Percentiles rank a stretch among this genome's conserved stretches.
These are phyloP conservation scores for Clarireedia hainanense DNA, from an alignment of 2,329 filamentous ascomycete genomes.

Conservation along the genomic window DNA sequence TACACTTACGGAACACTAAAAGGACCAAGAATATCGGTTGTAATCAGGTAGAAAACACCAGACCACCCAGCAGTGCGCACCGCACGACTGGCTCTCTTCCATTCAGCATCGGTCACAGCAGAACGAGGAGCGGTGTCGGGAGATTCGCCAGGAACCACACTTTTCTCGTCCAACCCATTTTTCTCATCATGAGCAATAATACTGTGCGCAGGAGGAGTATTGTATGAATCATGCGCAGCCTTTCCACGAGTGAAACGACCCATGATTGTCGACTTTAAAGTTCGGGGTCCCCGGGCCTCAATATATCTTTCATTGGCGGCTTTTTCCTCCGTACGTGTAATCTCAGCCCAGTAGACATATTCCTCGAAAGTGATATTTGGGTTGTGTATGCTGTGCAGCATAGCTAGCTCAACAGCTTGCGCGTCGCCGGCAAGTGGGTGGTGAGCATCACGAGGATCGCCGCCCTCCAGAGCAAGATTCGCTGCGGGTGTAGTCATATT, in stretches of 20 bases:
- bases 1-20: slow-evolving; percentile 14
- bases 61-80: slow-evolving; percentile 18
- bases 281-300: neutral
- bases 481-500: slow-evolving; percentile 15
- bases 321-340: slow-evolving; percentile 28
- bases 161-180: neutral
- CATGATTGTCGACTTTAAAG: neutral
- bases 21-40: slow-evolving; percentile 22
- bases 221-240: neutral
- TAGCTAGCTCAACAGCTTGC: slow-evolving; percentile 13
- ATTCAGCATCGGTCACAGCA: slow-evolving; percentile 15
- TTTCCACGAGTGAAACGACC: neutral
- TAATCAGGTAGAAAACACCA: slow-evolving; percentile 21
- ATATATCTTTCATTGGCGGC: slow-evolving; percentile 8
- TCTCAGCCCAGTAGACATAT: slow-evolving; percentile 29
- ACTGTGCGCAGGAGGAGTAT: neutral
- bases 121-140: neutral
- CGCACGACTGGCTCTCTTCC: slow-evolving; percentile 19
- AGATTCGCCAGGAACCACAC: neutral
- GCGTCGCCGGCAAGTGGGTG: slow-evolving; percentile 8
- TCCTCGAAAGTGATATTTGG: slow-evolving; percentile 29
- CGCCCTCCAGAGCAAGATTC: slow-evolving; percentile 20
- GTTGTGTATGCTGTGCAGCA: slow-evolving; percentile 21
- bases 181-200: neutral
- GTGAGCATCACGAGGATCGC: slow-evolving; percentile 19